A percentile compares a stretch with the other conserved stretches of the same genome.
phyloP scores from a whole-genome alignment of 2,329 filamentous ascomycete genomes.

The Blumeriella jaapii region DNA sequence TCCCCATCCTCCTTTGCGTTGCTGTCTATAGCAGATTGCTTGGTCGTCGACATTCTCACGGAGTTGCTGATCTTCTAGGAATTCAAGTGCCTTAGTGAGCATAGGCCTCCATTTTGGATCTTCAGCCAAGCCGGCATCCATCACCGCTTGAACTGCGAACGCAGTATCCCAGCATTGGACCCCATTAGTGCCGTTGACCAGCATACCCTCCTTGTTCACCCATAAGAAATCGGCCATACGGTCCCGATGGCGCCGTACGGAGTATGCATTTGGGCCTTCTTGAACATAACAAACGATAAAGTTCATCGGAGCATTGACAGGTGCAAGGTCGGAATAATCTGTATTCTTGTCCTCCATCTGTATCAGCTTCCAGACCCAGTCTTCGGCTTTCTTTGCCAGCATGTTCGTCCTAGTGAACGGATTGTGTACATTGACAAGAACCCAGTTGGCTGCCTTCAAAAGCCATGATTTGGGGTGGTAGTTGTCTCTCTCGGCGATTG shows the following conservation, averaged over 20 bases:
- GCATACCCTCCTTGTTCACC: slow-evolving; percentile 86
- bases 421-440: slow-evolving; percentile 68
- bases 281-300: slow-evolving; percentile 74
- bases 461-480: slow-evolving; percentile 88
- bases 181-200: slow-evolving; percentile 94
- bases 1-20: slow-evolving; percentile 86
- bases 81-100: slow-evolving; percentile 70
- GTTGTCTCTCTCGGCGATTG: slow-evolving; percentile 69
- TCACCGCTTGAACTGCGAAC: slow-evolving; percentile 73
- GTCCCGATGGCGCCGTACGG: slow-evolving; percentile 67
- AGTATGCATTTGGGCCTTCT: slow-evolving; percentile 64
- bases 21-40: slow-evolving; percentile 75
- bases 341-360: slow-evolving; percentile 91
- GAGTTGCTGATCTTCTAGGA: slow-evolving; percentile 86
- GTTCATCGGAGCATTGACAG: slow-evolving; percentile 86
- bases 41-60: slow-evolving; percentile 70
- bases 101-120: slow-evolving; percentile 71
- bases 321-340: slow-evolving; percentile 72
- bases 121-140: slow-evolving; percentile 67
- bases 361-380: slow-evolving; percentile 72
- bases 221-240: slow-evolving; percentile 79
- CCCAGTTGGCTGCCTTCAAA: slow-evolving; percentile 66
- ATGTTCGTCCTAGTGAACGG: slow-evolving; percentile 59
- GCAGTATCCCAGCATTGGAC: slow-evolving; percentile 96
- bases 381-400: slow-evolving; percentile 62